A percentile compares a stretch with the other conserved stretches of the same genome.
Evolutionary conservation across 768 basidiomycete species (phyloP).

Genomic region (Lactarius evosmus): DNA sequence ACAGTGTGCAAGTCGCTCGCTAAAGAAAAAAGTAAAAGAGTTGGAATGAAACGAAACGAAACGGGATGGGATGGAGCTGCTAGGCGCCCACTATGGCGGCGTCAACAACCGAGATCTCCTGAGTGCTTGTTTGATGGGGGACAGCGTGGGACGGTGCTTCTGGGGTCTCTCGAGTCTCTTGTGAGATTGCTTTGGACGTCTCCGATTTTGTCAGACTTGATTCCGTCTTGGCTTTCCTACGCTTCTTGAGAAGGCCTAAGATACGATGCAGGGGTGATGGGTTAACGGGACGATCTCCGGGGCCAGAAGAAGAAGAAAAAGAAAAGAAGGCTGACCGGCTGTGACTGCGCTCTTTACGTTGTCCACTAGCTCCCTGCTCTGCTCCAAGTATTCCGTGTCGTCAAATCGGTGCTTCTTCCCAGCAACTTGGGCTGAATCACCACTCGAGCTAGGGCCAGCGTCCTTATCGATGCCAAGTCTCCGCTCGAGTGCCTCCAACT

Average conservation of each 20-base stretch:
- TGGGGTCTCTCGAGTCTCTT: not conserved
- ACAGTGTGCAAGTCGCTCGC: not conserved
- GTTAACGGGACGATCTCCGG: not conserved
- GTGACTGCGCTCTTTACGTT: slow-evolving; percentile 88
- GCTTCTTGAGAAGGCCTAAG: slow-evolving; percentile 68
- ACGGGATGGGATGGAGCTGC: not conserved
- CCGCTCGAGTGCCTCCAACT: slow-evolving; percentile 80
- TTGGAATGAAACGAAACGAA: too few relatives aligned
- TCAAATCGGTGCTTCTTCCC: slow-evolving; percentile 89
- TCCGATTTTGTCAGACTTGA: slow-evolving; percentile 2
- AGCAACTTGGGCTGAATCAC: slow-evolving; percentile 46
- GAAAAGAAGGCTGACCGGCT: slow-evolving; percentile 50
- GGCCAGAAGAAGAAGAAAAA: slow-evolving; percentile 28
- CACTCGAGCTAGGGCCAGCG: slow-evolving; percentile 34
- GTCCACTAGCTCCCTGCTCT: slow-evolving; percentile 87
- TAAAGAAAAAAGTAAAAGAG: not conserved
- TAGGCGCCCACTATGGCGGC: slow-evolving; percentile 14
- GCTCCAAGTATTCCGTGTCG: slow-evolving; percentile 88
- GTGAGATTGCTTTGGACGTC: not conserved
- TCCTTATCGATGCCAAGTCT: slow-evolving; percentile 65
- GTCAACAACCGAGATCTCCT: not conserved
- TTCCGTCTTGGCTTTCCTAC: slow-evolving; percentile 59
- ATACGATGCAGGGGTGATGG: slow-evolving; percentile 23
- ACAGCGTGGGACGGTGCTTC: not conserved
- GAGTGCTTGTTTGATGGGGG: not conserved